phyloP scores from a whole-genome alignment of 2,329 filamentous ascomycete genomes.

The Penicillium hesseltinei region DNA sequence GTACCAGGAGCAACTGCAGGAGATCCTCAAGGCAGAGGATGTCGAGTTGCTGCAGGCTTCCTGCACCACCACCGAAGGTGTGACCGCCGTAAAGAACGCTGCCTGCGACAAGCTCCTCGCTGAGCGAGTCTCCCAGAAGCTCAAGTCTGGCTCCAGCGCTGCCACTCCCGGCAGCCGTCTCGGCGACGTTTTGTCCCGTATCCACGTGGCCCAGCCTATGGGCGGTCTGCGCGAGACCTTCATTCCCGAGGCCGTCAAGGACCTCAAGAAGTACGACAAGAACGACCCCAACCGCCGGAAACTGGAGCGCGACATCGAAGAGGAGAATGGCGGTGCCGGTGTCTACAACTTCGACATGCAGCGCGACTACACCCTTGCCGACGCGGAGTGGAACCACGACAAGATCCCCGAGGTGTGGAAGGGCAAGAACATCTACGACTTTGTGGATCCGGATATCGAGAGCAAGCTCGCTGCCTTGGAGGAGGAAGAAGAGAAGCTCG shows the following conservation, averaged over 20 bases:
- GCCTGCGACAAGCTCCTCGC: constrained; percentile 91
- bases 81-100: constrained; percentile 92
- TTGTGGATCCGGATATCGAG: constrained; percentile 94
- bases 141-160: constrained; percentile 81
- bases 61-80: constrained; percentile 90
- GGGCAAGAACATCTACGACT: constrained; percentile 97
- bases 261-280: constrained; percentile 85
- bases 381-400: constrained; percentile 94
- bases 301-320: constrained; percentile 83
- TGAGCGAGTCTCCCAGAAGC: constrained; percentile 89
- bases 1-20: constrained; percentile 72
- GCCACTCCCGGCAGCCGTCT: constrained; percentile 73
- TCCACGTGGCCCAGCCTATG: constrained; percentile 94
- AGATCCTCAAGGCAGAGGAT: constrained; percentile 79
- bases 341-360: constrained; percentile 94
- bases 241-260: constrained; percentile 81
- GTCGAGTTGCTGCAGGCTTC: constrained; percentile 92
- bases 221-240: constrained; percentile 78
- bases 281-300: constrained; percentile 76
- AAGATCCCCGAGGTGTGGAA: constrained; percentile 91
- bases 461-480: constrained; percentile 86
- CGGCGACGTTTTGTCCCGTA: constrained; percentile 86
- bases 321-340: constrained; percentile 88
- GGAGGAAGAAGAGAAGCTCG: constrained; percentile 89
- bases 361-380: constrained; percentile 80